Percentiles rank a stretch among this genome's conserved stretches.
phyloP scores from a whole-genome alignment of 176 grass and related monocot species.

The Bothriochloa decipiens region DNA sequence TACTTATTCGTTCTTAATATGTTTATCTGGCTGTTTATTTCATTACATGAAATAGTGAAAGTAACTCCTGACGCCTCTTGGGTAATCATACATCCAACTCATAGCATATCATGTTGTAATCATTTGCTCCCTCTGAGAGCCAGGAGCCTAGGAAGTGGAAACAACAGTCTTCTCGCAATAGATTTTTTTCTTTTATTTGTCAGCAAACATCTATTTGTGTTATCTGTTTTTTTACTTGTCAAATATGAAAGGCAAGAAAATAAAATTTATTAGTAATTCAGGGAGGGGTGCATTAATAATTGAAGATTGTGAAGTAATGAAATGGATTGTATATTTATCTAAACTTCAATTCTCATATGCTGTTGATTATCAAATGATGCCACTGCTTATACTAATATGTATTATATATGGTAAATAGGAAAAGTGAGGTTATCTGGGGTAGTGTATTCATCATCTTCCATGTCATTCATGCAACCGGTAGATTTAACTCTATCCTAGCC shows the following conservation, averaged over 20 bases:
- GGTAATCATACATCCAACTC: neutral
- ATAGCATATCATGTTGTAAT: neutral
- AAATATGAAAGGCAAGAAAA: neutral
- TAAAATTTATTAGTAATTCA: neutral
- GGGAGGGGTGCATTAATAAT: neutral
- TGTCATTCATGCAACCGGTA: neutral
- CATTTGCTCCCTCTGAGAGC: neutral
- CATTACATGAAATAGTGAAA: neutral
- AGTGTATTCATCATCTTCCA: neutral
- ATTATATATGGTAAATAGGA: neutral
- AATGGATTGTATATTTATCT: neutral
- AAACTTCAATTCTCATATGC: neutral
- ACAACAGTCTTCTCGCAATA: neutral
- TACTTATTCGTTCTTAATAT: slow-evolving; percentile 34
- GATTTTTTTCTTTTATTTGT: slow-evolving; percentile 1
- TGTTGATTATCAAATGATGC: neutral
- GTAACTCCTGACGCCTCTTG: neutral
- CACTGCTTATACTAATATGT: neutral
- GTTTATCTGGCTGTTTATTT: neutral
- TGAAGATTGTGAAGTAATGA: neutral
- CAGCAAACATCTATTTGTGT: neutral
- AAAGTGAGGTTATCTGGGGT: neutral
- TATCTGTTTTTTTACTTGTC: neutral
- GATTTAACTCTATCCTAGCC: neutral
- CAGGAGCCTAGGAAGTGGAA: neutral